These are phyloP conservation scores for Globisporangium megalacanthum DNA, from an alignment of 352 stramenopile species.

Conservation along the genomic window DNA sequence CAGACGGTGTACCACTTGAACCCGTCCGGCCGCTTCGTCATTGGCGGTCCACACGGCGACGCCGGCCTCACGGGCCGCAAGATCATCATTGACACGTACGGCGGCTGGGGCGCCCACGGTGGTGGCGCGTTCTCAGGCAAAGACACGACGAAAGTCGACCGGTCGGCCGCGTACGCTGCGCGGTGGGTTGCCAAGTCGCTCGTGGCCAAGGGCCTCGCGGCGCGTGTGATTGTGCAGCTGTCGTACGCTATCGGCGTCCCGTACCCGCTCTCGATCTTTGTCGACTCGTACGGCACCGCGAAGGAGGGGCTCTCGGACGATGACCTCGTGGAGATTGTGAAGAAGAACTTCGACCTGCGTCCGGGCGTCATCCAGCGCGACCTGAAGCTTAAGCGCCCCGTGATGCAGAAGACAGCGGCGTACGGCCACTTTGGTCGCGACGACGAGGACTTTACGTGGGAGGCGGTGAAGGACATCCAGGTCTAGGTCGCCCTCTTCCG, in stretches of 20 bases:
- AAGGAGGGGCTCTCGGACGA: slow-evolving; percentile 94
- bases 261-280: slow-evolving; percentile 96
- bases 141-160: slow-evolving; percentile 99
- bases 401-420: slow-evolving; percentile 98
- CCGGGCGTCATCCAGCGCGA: slow-evolving; percentile 98
- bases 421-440: slow-evolving; percentile 99
- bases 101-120: slow-evolving; percentile 98
- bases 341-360: slow-evolving; percentile 99
- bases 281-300: slow-evolving; percentile 98
- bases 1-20: slow-evolving; percentile 99
- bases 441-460: slow-evolving; percentile 99
- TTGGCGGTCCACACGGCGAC: slow-evolving; percentile 98
- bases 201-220: slow-evolving; percentile 92
- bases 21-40: slow-evolving; percentile 98
- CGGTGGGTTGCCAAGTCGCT: slow-evolving; percentile 99
- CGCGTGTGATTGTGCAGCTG: slow-evolving; percentile 95
- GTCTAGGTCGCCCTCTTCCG: slow-evolving; percentile 27
- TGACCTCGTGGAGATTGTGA: slow-evolving; percentile 96
- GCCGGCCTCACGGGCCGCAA: slow-evolving; percentile 98
- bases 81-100: slow-evolving; percentile 99
- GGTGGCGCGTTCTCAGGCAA: slow-evolving; percentile 99
- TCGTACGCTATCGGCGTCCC: slow-evolving; percentile 98
- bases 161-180: slow-evolving; percentile 96
- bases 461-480: slow-evolving; percentile 93
- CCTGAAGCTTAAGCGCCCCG: slow-evolving; percentile 94